Evolutionary conservation across 768 basidiomycete species (phyloP), one percentile per base, ranked within the genome.

Genomic region (Tricholoma sp.): DNA sequence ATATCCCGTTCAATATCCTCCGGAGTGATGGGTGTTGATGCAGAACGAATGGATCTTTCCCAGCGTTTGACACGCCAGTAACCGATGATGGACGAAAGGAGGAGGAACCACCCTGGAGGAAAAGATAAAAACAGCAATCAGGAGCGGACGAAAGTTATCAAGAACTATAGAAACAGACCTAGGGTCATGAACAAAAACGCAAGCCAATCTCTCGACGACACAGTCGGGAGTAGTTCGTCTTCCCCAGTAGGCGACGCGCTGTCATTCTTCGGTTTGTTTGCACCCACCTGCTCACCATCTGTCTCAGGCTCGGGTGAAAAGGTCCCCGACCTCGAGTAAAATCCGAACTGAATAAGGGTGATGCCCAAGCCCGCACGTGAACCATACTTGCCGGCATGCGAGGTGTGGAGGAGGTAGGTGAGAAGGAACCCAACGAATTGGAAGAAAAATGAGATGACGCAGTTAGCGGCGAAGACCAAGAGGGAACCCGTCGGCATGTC

Each of bases 341-440:
- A 83, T 0, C 95, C 96, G 63, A 87, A 92, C 66, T 98, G 96
- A 61, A 98, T 95, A 59, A 98, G 76, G 0, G 93, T 98, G 63
- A 97, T 79, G 16, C 96, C 96, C n/a, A 99, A 83, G 29, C 96
- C 96, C 0, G 93, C 94, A 45, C 93, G 88, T 14, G 92, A 93
- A 51, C 97, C 97, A 67, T 83, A 91, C 70, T 94, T 95, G 59
- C 89, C 91, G 0, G 97, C 93, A 67, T 98, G 95, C 1, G 94
- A 88, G 11, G 86, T 86, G 72, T 91, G 89, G 2, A 98, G 85
- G 63, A 98, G 85, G 65, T 94, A 97, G 0, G 95, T 97, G 74
- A 99, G 81, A 58, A 89, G 72, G 79, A 91, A 94, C 52, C 92
- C 95, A 65, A 96, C 82, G 70, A 98, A 95, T 73, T 98, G 94